Evolutionary conservation across 495 filamentous ascomycete species (phyloP).

Genomic region (Penicillium egyptiacum): DNA sequence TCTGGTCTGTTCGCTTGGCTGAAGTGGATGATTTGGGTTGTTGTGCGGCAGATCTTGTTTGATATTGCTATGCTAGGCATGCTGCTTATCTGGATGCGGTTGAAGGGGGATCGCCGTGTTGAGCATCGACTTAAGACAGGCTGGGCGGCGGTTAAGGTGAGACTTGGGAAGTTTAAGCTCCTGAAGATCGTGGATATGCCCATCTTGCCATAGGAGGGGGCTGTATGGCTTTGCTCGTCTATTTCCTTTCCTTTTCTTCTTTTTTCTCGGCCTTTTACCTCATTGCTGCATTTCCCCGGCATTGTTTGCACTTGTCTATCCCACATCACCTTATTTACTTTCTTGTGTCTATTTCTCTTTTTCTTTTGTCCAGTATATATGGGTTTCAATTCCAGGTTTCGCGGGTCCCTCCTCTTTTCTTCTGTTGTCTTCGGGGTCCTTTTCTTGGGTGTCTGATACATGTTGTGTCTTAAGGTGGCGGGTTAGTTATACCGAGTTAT

Average conservation of each 20-base stretch:
- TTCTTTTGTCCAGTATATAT: slow-evolving; percentile 36
- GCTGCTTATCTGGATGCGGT: slow-evolving; percentile 76
- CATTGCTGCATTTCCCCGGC: slow-evolving; percentile 8
- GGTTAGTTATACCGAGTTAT: not conserved
- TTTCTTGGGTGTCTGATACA: slow-evolving; percentile 13
- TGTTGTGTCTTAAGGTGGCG: not conserved
- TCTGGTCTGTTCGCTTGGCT: slow-evolving; percentile 66
- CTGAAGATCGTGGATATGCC: slow-evolving; percentile 30
- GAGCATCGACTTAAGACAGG: slow-evolving; percentile 73
- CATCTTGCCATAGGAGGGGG: slow-evolving; percentile 23
- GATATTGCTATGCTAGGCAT: slow-evolving; percentile 69
- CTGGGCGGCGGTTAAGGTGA: slow-evolving; percentile 59
- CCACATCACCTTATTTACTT: slow-evolving; percentile 6
- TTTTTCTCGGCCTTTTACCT: slow-evolving; percentile 9
- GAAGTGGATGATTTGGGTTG: slow-evolving; percentile 66
- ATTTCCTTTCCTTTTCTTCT: slow-evolving; percentile 1
- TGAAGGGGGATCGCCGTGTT: slow-evolving; percentile 70
- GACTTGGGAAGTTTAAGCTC: slow-evolving; percentile 50
- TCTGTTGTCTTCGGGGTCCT: slow-evolving; percentile 10
- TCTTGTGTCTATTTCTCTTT: slow-evolving; percentile 13
- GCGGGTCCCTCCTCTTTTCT: slow-evolving; percentile 14
- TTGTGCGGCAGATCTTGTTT: slow-evolving; percentile 69
- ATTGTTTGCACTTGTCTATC: slow-evolving; percentile 3
- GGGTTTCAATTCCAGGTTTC: slow-evolving; percentile 26
- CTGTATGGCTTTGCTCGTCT: not conserved